phyloP scores from a whole-genome alignment of 2,329 filamentous ascomycete species.

The Sphaerulina musiva region DNA sequence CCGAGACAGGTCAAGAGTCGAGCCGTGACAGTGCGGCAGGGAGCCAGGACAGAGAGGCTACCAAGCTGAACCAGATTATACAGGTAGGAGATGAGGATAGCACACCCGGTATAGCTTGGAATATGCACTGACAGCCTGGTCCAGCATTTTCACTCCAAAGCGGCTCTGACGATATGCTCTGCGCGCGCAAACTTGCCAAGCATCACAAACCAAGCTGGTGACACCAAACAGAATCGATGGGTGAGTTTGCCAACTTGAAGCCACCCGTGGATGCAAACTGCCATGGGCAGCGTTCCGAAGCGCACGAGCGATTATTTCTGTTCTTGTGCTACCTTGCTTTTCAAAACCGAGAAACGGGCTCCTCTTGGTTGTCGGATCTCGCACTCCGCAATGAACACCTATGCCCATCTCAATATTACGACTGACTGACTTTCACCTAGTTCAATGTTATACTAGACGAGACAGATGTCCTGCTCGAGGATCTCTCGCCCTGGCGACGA shows the following conservation, averaged over 20 bases:
- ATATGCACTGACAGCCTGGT: constrained; percentile 10
- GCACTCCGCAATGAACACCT: constrained; percentile 1
- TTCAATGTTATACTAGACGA: constrained; percentile 95
- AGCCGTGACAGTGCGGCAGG: constrained; percentile 38
- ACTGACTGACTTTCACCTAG: constrained; percentile 42
- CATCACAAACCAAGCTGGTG: constrained; percentile 50
- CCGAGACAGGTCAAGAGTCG: constrained; percentile 29
- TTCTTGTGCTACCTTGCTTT: background rate
- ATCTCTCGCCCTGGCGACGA: constrained; percentile 73
- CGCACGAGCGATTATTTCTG: background rate
- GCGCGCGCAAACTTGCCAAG: constrained; percentile 66
- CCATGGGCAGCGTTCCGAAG: background rate
- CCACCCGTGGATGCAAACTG: background rate
- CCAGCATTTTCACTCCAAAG: constrained; percentile 88
- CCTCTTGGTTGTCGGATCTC: background rate
- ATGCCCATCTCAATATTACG: background rate
- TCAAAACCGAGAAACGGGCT: background rate
- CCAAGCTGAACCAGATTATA: constrained; percentile 88
- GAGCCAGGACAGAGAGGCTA: constrained; percentile 56
- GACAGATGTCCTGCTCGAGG: constrained; percentile 76
- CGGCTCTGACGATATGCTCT: constrained; percentile 74
- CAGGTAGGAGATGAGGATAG: constrained; percentile 53
- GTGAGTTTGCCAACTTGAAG: constrained; percentile 47
- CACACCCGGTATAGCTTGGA: background rate
- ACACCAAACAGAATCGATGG: constrained; percentile 77